These are phyloP conservation scores for Flaveria robusta DNA, from an alignment of 129 eudicot species.

Conservation along the genomic window DNA sequence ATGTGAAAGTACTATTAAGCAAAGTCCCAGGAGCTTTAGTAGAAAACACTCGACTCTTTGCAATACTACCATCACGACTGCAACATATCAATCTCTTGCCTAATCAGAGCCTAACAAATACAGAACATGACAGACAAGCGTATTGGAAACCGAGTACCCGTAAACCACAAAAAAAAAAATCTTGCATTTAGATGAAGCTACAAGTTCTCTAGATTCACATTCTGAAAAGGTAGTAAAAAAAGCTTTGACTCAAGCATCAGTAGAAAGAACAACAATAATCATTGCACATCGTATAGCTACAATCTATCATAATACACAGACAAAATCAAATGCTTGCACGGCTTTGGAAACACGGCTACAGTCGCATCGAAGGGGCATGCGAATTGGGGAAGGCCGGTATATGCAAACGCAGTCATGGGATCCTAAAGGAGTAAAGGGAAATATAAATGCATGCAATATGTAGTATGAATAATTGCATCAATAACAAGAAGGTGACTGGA, in stretches of 20 bases:
- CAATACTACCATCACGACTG: too few species aligned
- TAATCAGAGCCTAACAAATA: not conserved
- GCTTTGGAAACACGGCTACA: too few species aligned
- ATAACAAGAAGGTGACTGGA: not conserved
- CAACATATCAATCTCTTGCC: slow-evolving; percentile 48
- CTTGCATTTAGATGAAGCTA: slow-evolving; percentile 40
- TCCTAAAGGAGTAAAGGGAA: slow-evolving; percentile 6
- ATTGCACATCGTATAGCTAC: slow-evolving; percentile 33
- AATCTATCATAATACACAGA: not conserved
- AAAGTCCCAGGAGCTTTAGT: slow-evolving; percentile 69
- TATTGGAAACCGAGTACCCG: too few species aligned
- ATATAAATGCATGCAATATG: slow-evolving; percentile 11
- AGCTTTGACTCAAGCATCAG: slow-evolving; percentile 32
- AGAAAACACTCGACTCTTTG: too few species aligned
- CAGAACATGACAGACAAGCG: too few species aligned
- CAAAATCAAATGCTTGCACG: too few species aligned
- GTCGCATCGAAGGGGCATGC: too few species aligned
- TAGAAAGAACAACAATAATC: slow-evolving; percentile 35
- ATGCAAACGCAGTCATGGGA: too few species aligned
- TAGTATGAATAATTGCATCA: slow-evolving; percentile 7
- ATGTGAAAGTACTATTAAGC: slow-evolving; percentile 62
- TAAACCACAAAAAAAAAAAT: slow-evolving; percentile 19
- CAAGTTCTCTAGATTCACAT: slow-evolving; percentile 40
- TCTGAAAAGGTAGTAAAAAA: slow-evolving; percentile 31
- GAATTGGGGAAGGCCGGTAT: too few species aligned